Conservation (phyloP, 768 basidiomycete species). For the Macrolepiota dolichaula region DNA sequence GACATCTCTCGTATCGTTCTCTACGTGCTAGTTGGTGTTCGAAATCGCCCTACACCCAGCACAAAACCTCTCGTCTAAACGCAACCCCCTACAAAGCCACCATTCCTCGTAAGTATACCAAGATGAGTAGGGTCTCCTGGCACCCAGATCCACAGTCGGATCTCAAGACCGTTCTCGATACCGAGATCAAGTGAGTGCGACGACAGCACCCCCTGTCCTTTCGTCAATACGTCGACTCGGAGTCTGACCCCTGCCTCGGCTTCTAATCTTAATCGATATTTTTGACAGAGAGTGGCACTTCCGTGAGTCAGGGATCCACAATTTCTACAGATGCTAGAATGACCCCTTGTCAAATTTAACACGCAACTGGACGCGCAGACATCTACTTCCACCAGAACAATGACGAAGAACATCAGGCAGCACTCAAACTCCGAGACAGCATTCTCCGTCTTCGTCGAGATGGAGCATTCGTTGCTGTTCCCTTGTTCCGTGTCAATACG, state of each 20-base stretch:
- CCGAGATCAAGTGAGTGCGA: slow-evolving; percentile 61
- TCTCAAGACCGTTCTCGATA: slow-evolving; percentile 51
- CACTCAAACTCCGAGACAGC: slow-evolving; percentile 66
- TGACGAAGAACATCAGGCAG: slow-evolving; percentile 55
- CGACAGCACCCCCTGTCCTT: background rate
- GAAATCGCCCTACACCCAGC: background rate
- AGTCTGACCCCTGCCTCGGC: background rate
- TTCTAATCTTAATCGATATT: background rate
- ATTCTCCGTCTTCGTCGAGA: slow-evolving; percentile 67
- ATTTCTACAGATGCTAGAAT: background rate
- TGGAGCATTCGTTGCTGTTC: slow-evolving; percentile 79
- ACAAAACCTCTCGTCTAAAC: background rate
- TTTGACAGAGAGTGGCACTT: slow-evolving; percentile 72
- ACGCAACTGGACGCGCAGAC: slow-evolving; percentile 44
- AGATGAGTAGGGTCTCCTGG: background rate
- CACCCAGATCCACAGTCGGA: slow-evolving; percentile 32
- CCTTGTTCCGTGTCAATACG: slow-evolving; percentile 66
- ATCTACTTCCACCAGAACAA: slow-evolving; percentile 79
- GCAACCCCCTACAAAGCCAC: background rate
- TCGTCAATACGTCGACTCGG: background rate
- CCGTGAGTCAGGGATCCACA: slow-evolving; percentile 39
- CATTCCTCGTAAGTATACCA: background rate
- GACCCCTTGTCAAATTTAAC: background rate
- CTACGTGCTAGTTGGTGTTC: background rate
- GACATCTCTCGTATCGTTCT: background rate